These are phyloP conservation scores for Chaetomiaceae sp. DNA, from an alignment of 2,329 filamentous ascomycete species.

Conservation along the genomic window DNA sequence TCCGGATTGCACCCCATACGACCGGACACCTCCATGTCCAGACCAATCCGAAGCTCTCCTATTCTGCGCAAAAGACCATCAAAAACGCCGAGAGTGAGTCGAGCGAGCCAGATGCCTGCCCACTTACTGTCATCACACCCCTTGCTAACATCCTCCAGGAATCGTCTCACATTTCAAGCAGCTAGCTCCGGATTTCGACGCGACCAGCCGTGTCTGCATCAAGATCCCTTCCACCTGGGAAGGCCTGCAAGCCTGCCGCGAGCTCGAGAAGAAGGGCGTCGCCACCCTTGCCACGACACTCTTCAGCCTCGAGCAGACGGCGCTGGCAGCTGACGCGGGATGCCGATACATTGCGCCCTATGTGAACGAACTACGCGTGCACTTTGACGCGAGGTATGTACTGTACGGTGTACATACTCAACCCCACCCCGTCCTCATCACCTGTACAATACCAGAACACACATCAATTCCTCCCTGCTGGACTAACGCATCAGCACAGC, in stretches of 20 bases:
- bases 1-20: conserved; percentile 47
- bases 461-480: background rate
- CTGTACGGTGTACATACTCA: background rate
- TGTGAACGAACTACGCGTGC: conserved; percentile 61
- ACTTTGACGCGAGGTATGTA: conserved; percentile 49
- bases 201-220: conserved; percentile 52
- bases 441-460: background rate
- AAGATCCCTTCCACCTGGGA: conserved; percentile 63
- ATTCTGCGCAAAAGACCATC: conserved; percentile 46
- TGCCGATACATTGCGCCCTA: conserved; percentile 63
- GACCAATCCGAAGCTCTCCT: conserved; percentile 54
- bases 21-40: conserved; percentile 55
- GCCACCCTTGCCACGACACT: conserved; percentile 59
- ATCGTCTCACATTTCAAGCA: conserved; percentile 46
- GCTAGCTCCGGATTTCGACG: conserved; percentile 42
- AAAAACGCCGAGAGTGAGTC: conserved; percentile 47
- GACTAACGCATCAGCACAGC: conserved; percentile 28
- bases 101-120: too few relatives aligned
- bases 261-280: conserved; percentile 50
- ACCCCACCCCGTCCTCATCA: background rate
- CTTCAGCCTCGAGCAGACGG: conserved; percentile 58
- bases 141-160: conserved; percentile 35
- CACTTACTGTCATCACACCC: background rate
- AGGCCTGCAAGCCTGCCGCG: conserved; percentile 55
- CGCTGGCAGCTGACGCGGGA: conserved; percentile 51